phyloP scores from a whole-genome alignment of 495 filamentous ascomycete species.

The Margaritispora aquatica region DNA sequence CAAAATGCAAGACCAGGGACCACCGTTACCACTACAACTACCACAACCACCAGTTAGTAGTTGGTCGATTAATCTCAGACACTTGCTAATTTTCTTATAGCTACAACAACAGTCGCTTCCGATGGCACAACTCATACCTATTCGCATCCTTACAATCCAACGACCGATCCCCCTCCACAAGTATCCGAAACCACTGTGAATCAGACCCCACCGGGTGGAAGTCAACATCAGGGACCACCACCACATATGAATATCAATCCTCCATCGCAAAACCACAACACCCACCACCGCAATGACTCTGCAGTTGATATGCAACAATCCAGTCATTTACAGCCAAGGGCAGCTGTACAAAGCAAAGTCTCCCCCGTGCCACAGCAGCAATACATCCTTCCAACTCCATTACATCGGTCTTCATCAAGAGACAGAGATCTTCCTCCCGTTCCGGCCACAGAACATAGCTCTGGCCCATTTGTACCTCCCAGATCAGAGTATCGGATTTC shows the following conservation, averaged over 20 bases:
- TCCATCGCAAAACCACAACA: background rate
- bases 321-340: background rate
- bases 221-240: background rate
- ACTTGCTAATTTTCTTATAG: constrained; percentile 7
- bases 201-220: background rate
- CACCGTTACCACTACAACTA: constrained; percentile 16
- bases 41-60: constrained; percentile 18
- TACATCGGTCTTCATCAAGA: background rate
- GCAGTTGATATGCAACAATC: background rate
- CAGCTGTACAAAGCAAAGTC: background rate
- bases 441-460: background rate
- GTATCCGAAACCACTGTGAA: constrained; percentile 6
- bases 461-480: constrained; percentile 7
- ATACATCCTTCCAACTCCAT: background rate
- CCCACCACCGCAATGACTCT: background rate
- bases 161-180: constrained; percentile 16
- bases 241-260: background rate
- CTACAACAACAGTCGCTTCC: constrained; percentile 17
- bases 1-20: constrained; percentile 11
- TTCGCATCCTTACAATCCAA: constrained; percentile 16
- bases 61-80: background rate
- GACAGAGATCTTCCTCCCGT: background rate
- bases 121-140: constrained; percentile 17
- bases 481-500: constrained; percentile 6
- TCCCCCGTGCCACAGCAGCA: background rate